These are phyloP conservation scores for Madurella mycetomatis DNA, from an alignment of 2,329 filamentous ascomycete species.

Conservation along the genomic window DNA sequence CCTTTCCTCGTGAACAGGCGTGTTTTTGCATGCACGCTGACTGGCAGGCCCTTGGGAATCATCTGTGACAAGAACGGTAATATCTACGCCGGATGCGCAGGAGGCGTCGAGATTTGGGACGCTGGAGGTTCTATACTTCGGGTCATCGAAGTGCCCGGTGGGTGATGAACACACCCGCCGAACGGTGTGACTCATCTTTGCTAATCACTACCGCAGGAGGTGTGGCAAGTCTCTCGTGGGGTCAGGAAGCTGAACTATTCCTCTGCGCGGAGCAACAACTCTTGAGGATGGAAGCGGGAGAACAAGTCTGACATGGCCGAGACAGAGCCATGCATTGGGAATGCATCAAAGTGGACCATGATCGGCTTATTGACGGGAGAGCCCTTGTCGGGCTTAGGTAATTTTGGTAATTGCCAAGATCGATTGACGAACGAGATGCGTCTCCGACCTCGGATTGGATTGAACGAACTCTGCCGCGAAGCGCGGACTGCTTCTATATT, in stretches of 20 bases:
- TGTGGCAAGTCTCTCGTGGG: slow-evolving; percentile 44
- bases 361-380: too few species aligned
- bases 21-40: slow-evolving; percentile 47
- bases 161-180: slow-evolving; percentile 9
- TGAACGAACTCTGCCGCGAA: too few species aligned
- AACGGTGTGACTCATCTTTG: not conserved
- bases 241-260: slow-evolving; percentile 40
- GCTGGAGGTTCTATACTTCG: slow-evolving; percentile 41
- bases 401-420: too few species aligned
- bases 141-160: slow-evolving; percentile 35
- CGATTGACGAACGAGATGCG: too few species aligned
- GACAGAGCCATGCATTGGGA: too few species aligned
- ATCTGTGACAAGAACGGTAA: slow-evolving; percentile 41
- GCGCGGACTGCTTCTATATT: slow-evolving; percentile 19
- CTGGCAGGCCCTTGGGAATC: slow-evolving; percentile 42
- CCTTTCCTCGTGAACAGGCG: slow-evolving; percentile 46
- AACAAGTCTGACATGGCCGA: too few species aligned
- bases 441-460: too few species aligned
- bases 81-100: slow-evolving; percentile 44
- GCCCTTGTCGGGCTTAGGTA: too few species aligned
- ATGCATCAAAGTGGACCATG: too few species aligned
- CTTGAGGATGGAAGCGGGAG: slow-evolving; percentile 35
- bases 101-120: slow-evolving; percentile 48
- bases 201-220: slow-evolving; percentile 28
- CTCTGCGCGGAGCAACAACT: slow-evolving; percentile 44